These are phyloP conservation scores for Fonsecaea monophora DNA, from an alignment of 2,329 filamentous ascomycete species.

Conservation along the genomic window DNA sequence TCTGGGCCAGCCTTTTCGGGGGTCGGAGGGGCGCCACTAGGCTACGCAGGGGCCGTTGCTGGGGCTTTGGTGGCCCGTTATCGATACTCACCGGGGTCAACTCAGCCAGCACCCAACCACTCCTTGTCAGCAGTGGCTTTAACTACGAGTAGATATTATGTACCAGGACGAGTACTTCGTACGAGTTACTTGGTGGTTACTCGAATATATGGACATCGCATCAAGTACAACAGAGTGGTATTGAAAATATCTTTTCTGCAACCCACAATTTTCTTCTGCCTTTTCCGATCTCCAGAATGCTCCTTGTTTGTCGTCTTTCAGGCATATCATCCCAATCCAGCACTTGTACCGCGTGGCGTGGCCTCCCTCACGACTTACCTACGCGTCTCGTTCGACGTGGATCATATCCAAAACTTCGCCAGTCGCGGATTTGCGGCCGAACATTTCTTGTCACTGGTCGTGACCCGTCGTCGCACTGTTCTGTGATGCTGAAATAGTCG, in stretches of 20 bases:
- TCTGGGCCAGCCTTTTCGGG: conserved; percentile 13
- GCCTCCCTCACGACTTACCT: neutral
- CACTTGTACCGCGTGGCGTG: neutral
- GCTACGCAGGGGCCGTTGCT: conserved; percentile 21
- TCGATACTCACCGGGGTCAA: conserved; percentile 30
- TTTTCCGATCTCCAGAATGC: too few relatives aligned
- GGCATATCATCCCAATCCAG: neutral
- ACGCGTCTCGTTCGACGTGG: neutral
- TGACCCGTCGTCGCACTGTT: neutral
- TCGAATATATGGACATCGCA: too few relatives aligned
- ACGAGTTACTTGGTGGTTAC: too few relatives aligned
- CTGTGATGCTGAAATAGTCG: conserved; percentile 8
- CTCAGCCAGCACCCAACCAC: conserved; percentile 18
- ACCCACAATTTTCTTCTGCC: neutral
- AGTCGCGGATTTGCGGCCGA: conserved; percentile 11
- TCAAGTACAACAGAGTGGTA: too few relatives aligned
- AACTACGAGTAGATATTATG: neutral
- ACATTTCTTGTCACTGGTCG: conserved; percentile 1
- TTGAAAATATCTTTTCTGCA: neutral
- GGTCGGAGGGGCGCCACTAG: neutral
- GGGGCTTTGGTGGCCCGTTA: conserved; percentile 21
- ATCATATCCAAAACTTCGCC: conserved; percentile 12
- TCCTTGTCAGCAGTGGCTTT: neutral
- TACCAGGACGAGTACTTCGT: too few relatives aligned
- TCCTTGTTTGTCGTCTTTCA: too few relatives aligned